Percentiles rank a stretch among this genome's conserved stretches.
phyloP scores from a whole-genome alignment of 2,329 filamentous ascomycete species.

The Ceratocystis harringtonii region DNA sequence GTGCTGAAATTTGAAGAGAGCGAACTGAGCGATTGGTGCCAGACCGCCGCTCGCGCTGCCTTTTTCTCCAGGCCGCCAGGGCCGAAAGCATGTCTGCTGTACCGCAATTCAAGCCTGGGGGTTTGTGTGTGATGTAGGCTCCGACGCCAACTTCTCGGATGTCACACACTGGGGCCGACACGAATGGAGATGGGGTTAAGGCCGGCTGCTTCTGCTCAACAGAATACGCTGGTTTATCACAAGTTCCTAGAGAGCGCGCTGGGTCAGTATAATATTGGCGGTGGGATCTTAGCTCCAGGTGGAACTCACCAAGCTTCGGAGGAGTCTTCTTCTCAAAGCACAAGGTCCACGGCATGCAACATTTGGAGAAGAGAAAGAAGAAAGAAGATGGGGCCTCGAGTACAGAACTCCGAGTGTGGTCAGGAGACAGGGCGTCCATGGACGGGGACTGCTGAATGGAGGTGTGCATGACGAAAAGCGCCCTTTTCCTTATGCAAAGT shows the following conservation, averaged over 20 bases:
- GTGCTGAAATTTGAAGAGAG: conserved; percentile 41
- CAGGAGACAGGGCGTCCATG: background rate
- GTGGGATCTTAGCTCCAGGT: too few species aligned
- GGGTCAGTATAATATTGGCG: background rate
- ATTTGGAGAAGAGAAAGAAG: background rate
- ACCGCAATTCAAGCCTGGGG: conserved; percentile 19
- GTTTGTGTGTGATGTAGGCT: conserved; percentile 22
- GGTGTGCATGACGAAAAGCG: background rate
- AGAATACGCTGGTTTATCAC: background rate
- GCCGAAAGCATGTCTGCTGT: conserved; percentile 21
- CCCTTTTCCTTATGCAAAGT: background rate
- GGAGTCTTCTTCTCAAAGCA: conserved; percentile 1
- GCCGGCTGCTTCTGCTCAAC: conserved; percentile 11
- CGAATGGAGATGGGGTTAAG: conserved; percentile 6
- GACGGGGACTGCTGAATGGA: background rate
- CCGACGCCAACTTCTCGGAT: conserved; percentile 23
- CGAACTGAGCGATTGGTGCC: conserved; percentile 23
- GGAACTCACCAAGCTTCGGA: background rate
- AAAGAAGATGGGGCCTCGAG: background rate
- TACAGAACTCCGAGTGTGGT: background rate
- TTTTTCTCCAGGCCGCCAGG: conserved; percentile 26
- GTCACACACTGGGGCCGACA: conserved; percentile 23
- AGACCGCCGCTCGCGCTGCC: conserved; percentile 12
- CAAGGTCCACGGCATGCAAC: conserved; percentile 3
- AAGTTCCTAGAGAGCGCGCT: background rate